These are phyloP conservation scores for Penicillium sp. DNA, from an alignment of 2,329 filamentous ascomycete species.

Conservation along the genomic window DNA sequence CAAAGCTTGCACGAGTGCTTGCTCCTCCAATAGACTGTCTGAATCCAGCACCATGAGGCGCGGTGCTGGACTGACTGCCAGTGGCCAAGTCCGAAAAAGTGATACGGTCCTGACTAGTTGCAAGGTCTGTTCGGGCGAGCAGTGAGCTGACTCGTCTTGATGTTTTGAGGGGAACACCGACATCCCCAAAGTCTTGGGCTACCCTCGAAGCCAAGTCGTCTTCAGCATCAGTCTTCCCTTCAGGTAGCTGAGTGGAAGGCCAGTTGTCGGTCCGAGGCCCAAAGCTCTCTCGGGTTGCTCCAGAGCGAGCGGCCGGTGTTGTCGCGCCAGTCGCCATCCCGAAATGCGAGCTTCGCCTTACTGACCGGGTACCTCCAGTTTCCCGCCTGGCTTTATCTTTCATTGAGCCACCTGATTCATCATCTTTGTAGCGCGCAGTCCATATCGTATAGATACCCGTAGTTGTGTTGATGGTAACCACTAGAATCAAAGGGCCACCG, in stretches of 20 bases:
- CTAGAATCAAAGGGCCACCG: slow-evolving; percentile 63
- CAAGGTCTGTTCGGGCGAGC: slow-evolving; percentile 80
- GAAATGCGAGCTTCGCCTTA: slow-evolving; percentile 64
- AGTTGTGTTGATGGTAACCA: slow-evolving; percentile 77
- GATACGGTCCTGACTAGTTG: slow-evolving; percentile 75
- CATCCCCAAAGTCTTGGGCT: slow-evolving; percentile 63
- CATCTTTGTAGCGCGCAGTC: slow-evolving; percentile 73
- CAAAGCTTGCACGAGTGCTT: slow-evolving; percentile 62
- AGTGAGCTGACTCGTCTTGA: slow-evolving; percentile 88
- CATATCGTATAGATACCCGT: slow-evolving; percentile 78
- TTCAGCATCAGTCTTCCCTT: slow-evolving; percentile 36
- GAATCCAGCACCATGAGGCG: slow-evolving; percentile 45
- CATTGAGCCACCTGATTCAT: slow-evolving; percentile 53
- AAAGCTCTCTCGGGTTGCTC: slow-evolving; percentile 74
- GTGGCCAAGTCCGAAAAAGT: slow-evolving; percentile 72
- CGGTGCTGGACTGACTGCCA: slow-evolving; percentile 38
- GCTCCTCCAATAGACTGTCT: slow-evolving; percentile 72
- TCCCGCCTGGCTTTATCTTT: slow-evolving; percentile 46
- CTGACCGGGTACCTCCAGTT: slow-evolving; percentile 64
- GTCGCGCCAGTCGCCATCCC: slow-evolving; percentile 65
- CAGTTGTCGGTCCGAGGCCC: slow-evolving; percentile 50
- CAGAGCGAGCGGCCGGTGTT: slow-evolving; percentile 67
- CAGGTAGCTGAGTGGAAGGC: slow-evolving; percentile 5
- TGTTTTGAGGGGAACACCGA: slow-evolving; percentile 56
- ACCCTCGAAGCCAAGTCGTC: slow-evolving; percentile 67